These are phyloP conservation scores for Limtongia smithiae DNA, from an alignment of 805 yeast species.

Conservation along the genomic window DNA sequence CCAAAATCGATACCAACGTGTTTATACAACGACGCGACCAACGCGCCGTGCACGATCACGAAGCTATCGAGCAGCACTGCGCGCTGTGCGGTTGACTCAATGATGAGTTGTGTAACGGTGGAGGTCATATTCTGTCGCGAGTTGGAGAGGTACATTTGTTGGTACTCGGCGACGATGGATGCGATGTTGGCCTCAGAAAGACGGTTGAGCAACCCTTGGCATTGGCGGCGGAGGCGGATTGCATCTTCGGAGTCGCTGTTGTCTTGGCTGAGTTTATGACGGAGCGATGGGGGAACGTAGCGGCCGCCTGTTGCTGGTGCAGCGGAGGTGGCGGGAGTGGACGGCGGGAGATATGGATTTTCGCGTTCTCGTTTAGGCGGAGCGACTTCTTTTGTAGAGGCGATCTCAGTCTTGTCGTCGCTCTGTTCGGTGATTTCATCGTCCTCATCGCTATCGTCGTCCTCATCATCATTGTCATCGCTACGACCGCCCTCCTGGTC, in stretches of 20 bases:
- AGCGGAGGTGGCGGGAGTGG: constrained; percentile 30
- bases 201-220: constrained; percentile 82
- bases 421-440: constrained; percentile 34
- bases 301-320: constrained; percentile 34
- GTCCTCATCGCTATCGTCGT: constrained; percentile 23
- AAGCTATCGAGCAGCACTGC: constrained; percentile 73
- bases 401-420: constrained; percentile 37
- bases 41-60: constrained; percentile 72
- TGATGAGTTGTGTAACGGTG: constrained; percentile 56
- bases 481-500: constrained; percentile 18
- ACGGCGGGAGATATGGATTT: constrained; percentile 74
- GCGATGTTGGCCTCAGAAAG: constrained; percentile 83
- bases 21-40: constrained; percentile 70
- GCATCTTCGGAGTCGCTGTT: constrained; percentile 47
- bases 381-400: constrained; percentile 3
- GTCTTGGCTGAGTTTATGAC: constrained; percentile 47
- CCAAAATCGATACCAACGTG: constrained; percentile 86
- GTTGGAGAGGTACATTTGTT: constrained; percentile 56
- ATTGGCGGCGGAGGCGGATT: constrained; percentile 51
- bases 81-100: constrained; percentile 62
- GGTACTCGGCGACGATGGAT: constrained; percentile 65
- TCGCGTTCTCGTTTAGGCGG: constrained; percentile 42
- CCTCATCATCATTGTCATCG: constrained; percentile 5
- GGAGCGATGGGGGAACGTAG: constrained; percentile 84
- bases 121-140: constrained; percentile 81